Percentiles rank a stretch among this genome's conserved stretches.
Conservation (phyloP, 805 yeast genomes). For the Blastobotrys robertii region DNA sequence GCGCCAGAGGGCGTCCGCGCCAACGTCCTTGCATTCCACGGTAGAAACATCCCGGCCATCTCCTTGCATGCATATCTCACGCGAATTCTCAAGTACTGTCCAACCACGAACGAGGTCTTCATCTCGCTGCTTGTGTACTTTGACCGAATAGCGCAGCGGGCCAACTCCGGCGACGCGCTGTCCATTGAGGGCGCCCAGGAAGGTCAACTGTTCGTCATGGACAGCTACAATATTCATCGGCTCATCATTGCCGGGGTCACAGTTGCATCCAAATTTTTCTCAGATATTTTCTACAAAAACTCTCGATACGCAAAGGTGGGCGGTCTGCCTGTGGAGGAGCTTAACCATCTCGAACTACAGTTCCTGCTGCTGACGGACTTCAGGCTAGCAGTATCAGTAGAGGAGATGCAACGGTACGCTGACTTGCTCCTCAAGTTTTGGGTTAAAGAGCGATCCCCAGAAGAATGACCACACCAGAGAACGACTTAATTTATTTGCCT, state of each 20-base stretch:
- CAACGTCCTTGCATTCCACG: constrained; percentile 78
- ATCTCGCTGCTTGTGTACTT: constrained; percentile 83
- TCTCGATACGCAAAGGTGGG: constrained; percentile 90
- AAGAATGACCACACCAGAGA: neutral
- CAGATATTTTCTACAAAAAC: constrained; percentile 90
- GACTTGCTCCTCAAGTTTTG: constrained; percentile 78
- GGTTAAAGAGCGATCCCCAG: constrained; percentile 32
- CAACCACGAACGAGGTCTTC: constrained; percentile 96
- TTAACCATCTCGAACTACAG: constrained; percentile 86
- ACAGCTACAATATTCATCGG: constrained; percentile 89
- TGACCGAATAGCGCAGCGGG: constrained; percentile 84
- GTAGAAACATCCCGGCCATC: constrained; percentile 94
- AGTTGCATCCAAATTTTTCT: constrained; percentile 87
- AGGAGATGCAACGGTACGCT: constrained; percentile 85
- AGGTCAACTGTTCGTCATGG: constrained; percentile 79
- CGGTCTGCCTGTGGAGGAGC: constrained; percentile 85
- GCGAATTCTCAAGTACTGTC: constrained; percentile 91
- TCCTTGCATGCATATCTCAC: constrained; percentile 80
- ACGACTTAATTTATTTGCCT: neutral
- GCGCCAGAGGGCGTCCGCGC: constrained; percentile 19
- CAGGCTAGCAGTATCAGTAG: constrained; percentile 75
- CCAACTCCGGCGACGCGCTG: constrained; percentile 32
- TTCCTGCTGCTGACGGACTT: constrained; percentile 79
- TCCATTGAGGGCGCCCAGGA: constrained; percentile 7
- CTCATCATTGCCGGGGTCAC: constrained; percentile 91